Percentiles rank a stretch among this genome's conserved stretches.
Conservation (phyloP, 2,329 filamentous ascomycete species). For the Cladosporium sp. region DNA sequence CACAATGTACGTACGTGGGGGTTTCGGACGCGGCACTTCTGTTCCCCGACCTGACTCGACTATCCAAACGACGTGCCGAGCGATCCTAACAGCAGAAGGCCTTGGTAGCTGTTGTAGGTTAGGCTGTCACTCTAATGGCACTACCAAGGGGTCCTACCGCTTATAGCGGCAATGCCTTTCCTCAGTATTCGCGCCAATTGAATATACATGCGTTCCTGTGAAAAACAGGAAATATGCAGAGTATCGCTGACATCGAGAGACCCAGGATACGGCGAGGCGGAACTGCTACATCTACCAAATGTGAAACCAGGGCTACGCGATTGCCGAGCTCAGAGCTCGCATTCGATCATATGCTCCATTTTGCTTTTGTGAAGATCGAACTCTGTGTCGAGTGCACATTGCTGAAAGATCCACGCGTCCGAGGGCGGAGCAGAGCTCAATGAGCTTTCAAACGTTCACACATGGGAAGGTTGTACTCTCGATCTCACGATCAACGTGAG, state of each 20-base stretch:
- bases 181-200: background rate
- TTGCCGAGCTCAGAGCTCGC: background rate
- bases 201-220: background rate
- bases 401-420: background rate
- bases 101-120: background rate
- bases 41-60: conserved; percentile 1
- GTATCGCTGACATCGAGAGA: background rate
- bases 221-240: background rate
- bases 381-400: background rate
- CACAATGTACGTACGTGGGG: conserved; percentile 1
- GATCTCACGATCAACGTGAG: background rate
- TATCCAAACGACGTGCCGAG: background rate
- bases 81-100: background rate
- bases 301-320: background rate
- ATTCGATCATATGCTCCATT: background rate
- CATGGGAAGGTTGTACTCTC: background rate
- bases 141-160: background rate
- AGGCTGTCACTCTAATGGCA: background rate
- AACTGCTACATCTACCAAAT: background rate
- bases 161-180: background rate
- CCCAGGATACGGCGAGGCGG: background rate
- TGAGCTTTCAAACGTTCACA: background rate
- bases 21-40: conserved; percentile 1
- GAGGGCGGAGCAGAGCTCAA: background rate
- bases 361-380: background rate